Conservation (phyloP, 83 land plant species). For the Thuja plicata region DNA sequence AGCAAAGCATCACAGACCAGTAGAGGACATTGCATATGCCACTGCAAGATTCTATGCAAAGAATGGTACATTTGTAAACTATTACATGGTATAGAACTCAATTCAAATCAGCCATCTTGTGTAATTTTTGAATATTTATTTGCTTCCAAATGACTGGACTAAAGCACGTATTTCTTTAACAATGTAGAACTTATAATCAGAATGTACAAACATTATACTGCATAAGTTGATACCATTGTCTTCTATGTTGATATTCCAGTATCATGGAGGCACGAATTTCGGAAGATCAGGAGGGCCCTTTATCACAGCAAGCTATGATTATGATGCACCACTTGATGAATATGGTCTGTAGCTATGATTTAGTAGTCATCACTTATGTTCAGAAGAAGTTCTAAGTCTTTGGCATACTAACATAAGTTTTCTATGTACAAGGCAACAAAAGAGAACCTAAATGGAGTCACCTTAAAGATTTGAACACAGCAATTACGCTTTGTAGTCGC, state of each 20-base stretch:
- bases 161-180: neutral
- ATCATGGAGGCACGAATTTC: slow-evolving; percentile 85
- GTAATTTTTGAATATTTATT: neutral
- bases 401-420: neutral
- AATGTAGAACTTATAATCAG: neutral
- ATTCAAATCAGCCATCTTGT: neutral
- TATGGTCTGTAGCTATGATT: slow-evolving; percentile 38
- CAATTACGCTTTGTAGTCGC: slow-evolving; percentile 34
- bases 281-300: slow-evolving; percentile 64
- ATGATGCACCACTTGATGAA: slow-evolving; percentile 87
- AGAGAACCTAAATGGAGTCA: slow-evolving; percentile 74
- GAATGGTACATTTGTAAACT: slow-evolving; percentile 53
- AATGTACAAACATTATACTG: neutral
- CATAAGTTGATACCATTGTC: neutral
- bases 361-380: neutral
- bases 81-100: slow-evolving; percentile 55
- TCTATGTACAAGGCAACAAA: slow-evolving; percentile 34
- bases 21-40: slow-evolving; percentile 61
- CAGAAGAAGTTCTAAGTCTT: neutral
- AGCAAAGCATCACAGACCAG: slow-evolving; percentile 55
- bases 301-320: slow-evolving; percentile 72
- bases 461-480: slow-evolving; percentile 61
- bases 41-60: slow-evolving; percentile 57
- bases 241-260: slow-evolving; percentile 31
- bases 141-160: neutral